These are phyloP conservation scores for Setaria italica DNA, from an alignment of 202 grass and related monocot genomes.

Conservation along the genomic window DNA sequence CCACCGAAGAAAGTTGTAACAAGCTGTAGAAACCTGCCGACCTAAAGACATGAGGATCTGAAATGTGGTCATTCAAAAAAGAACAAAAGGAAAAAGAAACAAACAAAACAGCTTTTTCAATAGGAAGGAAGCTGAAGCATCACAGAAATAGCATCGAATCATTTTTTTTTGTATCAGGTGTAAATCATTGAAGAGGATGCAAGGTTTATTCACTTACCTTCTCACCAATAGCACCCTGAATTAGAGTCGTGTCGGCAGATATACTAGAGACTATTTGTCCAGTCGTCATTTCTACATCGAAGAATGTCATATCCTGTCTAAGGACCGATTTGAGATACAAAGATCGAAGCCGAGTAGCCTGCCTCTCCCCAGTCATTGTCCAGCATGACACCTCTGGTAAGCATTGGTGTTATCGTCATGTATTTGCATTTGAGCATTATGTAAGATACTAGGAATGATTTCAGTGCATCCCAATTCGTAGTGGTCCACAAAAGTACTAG, in stretches of 20 bases:
- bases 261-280: conserved; percentile 66
- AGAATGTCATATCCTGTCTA: conserved; percentile 80
- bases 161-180: not conserved
- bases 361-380: conserved; percentile 75
- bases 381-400: conserved; percentile 84
- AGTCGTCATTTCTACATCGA: conserved; percentile 78
- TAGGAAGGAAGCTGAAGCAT: not conserved
- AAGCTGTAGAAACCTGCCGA: conserved; percentile 68
- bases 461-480: not conserved
- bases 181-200: not conserved
- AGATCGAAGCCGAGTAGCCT: conserved; percentile 65
- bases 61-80: not conserved
- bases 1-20: conserved; percentile 68
- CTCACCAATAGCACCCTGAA: conserved; percentile 88
- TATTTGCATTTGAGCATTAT: conserved; percentile 8
- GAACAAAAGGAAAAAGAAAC: not conserved
- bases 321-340: conserved; percentile 72
- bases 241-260: conserved; percentile 67
- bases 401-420: conserved; percentile 13
- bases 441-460: not conserved
- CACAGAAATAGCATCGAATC: not conserved
- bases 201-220: conserved; percentile 50
- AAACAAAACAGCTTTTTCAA: conserved; percentile 20
- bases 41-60: conserved; percentile 38
- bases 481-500: not conserved